These are phyloP conservation scores for Theileria equi DNA, from an alignment of 169 alveolate genomes.

Conservation along the genomic window DNA sequence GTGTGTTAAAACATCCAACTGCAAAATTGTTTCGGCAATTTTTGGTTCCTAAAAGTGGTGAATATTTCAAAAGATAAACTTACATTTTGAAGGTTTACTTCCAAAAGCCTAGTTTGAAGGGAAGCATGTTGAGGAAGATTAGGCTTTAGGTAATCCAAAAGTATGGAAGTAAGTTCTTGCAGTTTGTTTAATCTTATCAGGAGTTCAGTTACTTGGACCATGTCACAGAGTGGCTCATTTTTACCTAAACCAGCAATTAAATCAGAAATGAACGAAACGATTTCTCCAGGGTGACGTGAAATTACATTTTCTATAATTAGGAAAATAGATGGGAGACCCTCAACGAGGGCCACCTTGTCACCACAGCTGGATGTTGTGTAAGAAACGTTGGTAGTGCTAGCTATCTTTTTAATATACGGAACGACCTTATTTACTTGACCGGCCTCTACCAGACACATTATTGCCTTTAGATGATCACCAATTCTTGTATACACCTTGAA, in stretches of 20 bases:
- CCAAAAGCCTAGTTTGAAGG: conserved; percentile 97
- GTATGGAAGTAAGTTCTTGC: conserved; percentile 95
- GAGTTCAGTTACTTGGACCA: conserved; percentile 83
- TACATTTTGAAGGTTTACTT: conserved; percentile 91
- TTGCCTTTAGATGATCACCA: conserved; percentile 87
- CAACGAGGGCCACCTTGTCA: conserved; percentile 53
- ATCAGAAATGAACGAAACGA: conserved; percentile 14
- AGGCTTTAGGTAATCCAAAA: conserved; percentile 94
- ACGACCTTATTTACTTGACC: conserved; percentile 79
- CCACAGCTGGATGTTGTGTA: conserved; percentile 18
- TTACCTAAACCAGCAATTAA: conserved; percentile 21
- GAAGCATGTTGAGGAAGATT: conserved; percentile 96
- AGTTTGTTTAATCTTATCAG: conserved; percentile 75
- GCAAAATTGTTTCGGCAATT: conserved; percentile 95
- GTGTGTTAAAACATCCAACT: conserved; percentile 92
- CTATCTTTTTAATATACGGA: conserved; percentile 34
- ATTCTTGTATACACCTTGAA: conserved; percentile 81
- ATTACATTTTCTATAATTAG: conserved; percentile 55
- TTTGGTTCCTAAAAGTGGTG: conserved; percentile 67
- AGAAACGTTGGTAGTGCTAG: conserved; percentile 14
- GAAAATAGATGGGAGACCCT: conserved; percentile 62
- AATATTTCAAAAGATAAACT: not conserved
- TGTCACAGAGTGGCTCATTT: conserved; percentile 78
- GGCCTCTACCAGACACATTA: conserved; percentile 89
- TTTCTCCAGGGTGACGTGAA: conserved; percentile 7